phyloP scores from a whole-genome alignment of 805 yeast genomes.

The Yarrowia deformans region DNA sequence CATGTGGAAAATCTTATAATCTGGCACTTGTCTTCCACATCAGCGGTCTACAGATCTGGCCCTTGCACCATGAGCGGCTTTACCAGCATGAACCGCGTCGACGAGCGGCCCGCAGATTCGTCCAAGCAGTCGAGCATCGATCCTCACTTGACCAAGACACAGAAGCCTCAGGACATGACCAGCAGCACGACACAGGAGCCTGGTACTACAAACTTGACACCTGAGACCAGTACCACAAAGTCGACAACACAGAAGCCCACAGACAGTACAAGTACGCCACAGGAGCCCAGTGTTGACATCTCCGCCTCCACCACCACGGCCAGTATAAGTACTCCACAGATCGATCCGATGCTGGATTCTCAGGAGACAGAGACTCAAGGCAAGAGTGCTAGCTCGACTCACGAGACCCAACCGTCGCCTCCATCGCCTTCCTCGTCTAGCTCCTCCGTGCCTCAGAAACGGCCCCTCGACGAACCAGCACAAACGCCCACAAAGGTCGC shows the following conservation, averaged over 20 bases:
- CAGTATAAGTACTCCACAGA: neutral
- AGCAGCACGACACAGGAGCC: too few species aligned
- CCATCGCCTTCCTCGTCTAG: too few species aligned
- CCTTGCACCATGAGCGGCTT: constrained; percentile 18
- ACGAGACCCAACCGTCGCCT: too few species aligned
- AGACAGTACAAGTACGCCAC: too few species aligned
- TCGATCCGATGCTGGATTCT: constrained; percentile 1
- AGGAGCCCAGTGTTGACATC: too few species aligned
- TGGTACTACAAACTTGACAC: too few species aligned
- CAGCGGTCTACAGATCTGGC: neutral
- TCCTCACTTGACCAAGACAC: too few species aligned
- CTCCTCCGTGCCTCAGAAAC: neutral
- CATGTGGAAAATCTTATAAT: constrained; percentile 16
- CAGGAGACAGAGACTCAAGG: neutral
- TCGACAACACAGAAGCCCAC: too few species aligned
- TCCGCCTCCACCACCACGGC: neutral
- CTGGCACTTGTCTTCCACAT: neutral
- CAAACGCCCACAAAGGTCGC: neutral
- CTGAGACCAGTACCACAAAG: too few species aligned
- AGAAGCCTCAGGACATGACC: too few species aligned
- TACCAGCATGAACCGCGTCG: constrained; percentile 21
- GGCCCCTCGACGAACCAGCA: neutral
- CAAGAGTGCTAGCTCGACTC: neutral
- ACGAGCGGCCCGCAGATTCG: neutral
- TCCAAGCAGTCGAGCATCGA: too few species aligned